Evolutionary conservation across 192 early-diverging fungal genomes (phyloP), one percentile per base, ranked within the genome.

Genomic region (Backusella liffmaniae): DNA sequence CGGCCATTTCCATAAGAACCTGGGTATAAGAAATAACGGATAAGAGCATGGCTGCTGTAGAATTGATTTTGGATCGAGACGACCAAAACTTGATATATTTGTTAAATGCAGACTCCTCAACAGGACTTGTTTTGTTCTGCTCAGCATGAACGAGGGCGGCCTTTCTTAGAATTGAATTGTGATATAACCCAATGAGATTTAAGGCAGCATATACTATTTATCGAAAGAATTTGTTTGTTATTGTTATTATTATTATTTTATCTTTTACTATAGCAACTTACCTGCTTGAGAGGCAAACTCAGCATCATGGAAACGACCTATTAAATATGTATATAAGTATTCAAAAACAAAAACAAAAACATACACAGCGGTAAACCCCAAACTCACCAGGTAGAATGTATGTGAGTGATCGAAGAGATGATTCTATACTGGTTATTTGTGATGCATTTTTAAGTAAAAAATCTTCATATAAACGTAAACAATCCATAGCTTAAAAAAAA

Each of bases 291-390:
- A 96, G 10, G 93, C 94, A 42, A 99, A 86, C 78, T 99, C 97
- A 18, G 96, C 90, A 80, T 97, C 93, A 41, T 92, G 89, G 81
- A 99, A 99, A 12, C 97, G 92, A 66, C 97, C 94, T 93, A 81
- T 51, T 21, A 44, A 1, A 13, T 76, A 6, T 41, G 32, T 10
- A 13, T 76, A 6, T 41, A 41, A 10, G 41, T 23, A 66, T 15
- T 26, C 26, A 26, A 26, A 26, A 26, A 26, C 26, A 26, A 26
- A 26, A 26, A 26, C 26, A 67, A 59, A 12, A 44, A 23, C 23
- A 53, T n/a, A 26, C n/a, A 23, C 10, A 26, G 12, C 10, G 0
- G n/a, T 21, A 29, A 26, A 62, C 13, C 3, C 26, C 3, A 62
- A 62, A 12, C 67, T 62, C 83, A 92, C 94, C 96, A 32, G 96